Base-by-base conservation (phyloP, 768 basidiomycete species). In the Rhodotorula taiwanensis region DNA sequence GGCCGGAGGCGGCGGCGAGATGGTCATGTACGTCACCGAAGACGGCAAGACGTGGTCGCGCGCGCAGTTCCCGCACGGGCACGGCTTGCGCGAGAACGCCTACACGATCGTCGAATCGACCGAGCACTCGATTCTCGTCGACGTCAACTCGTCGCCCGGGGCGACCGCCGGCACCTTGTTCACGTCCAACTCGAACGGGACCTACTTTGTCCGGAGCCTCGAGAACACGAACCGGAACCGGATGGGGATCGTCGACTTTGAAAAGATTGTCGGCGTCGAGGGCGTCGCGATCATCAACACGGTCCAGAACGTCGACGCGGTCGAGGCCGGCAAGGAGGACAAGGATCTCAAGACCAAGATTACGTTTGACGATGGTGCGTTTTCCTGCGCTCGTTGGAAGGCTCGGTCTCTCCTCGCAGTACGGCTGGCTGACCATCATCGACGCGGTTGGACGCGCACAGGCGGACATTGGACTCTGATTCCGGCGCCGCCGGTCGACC, bases 21-120 rank as follows among this genome's bases (percentile, higher is more conserved):
- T 89, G 86, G 75, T 85, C 50, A 79, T 97, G 15, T 98, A 90
- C 72, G 90, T 95, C 42, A 83, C 87, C 0, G 80, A 88, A 7
- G 88, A 98, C 74, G 85, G 88, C 11, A 80, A 82, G 71, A 81
- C 79, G 3, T 99, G 92, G 92, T 86, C 87, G 4, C 84, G 86
- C 70, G 91, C 89, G 3, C 84, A 84, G 63, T 98, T 99, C 80
- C 95, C 95, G 5, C 95, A 95, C 72, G 72, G 72, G 2, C 67
- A 69, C 3, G 80, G 81, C 41, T 81, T 95, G 20, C 82, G 85
- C 11, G 90, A 93, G 78, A 93, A 94, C 73, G 88, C 89, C 10
- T 97, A 99, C 75, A 99, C 95, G 15, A 85, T 99, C 71, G 86
- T 99, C 62, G 92, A 98, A 76, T 87, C 86, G 6, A 93, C 90